phyloP scores from a whole-genome alignment of 768 basidiomycete species.

The Plicaturopsis crispa region DNA sequence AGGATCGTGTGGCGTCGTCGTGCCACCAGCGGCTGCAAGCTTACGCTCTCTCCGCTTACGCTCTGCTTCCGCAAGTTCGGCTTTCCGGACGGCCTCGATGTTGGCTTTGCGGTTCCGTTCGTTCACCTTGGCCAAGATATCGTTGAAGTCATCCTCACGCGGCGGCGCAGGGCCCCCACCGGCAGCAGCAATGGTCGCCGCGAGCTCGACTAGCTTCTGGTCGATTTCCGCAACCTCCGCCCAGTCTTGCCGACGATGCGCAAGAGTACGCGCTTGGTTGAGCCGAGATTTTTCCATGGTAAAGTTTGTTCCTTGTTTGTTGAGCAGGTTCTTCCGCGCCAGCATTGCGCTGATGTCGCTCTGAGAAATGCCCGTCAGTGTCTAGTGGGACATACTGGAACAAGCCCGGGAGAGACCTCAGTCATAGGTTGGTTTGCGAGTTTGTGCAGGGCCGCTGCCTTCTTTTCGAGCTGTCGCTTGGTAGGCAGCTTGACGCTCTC shows the following conservation, averaged over 20 bases:
- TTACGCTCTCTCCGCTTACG: slow-evolving; percentile 65
- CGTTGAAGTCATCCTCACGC: slow-evolving; percentile 21
- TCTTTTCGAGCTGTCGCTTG: slow-evolving; percentile 58
- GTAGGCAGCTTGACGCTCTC: slow-evolving; percentile 65
- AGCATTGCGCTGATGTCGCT: slow-evolving; percentile 79
- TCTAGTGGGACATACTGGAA: too few relatives aligned
- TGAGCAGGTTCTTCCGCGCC: slow-evolving; percentile 46
- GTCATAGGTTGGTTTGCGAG: slow-evolving; percentile 60
- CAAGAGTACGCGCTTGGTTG: slow-evolving; percentile 65
- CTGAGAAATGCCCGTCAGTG: too few relatives aligned
- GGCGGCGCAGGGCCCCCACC: slow-evolving; percentile 8
- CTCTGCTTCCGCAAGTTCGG: slow-evolving; percentile 65
- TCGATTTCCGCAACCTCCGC: slow-evolving; percentile 57
- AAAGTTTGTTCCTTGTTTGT: slow-evolving; percentile 26
- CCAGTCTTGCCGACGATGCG: slow-evolving; percentile 64
- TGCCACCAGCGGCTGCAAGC: slow-evolving; percentile 31
- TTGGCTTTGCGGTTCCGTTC: slow-evolving; percentile 87
- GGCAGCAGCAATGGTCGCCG: slow-evolving; percentile 12
- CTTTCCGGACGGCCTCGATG: slow-evolving; percentile 67
- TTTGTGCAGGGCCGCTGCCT: slow-evolving; percentile 53
- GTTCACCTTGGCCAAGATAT: slow-evolving; percentile 74
- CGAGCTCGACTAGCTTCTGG: slow-evolving; percentile 50
- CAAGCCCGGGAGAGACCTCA: slow-evolving; percentile 47
- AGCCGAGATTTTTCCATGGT: slow-evolving; percentile 63
- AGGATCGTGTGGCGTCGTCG: slow-evolving; percentile 43